These are phyloP conservation scores for Cryphonectria japonica DNA, from an alignment of 2,329 filamentous ascomycete genomes.

Conservation along the genomic window DNA sequence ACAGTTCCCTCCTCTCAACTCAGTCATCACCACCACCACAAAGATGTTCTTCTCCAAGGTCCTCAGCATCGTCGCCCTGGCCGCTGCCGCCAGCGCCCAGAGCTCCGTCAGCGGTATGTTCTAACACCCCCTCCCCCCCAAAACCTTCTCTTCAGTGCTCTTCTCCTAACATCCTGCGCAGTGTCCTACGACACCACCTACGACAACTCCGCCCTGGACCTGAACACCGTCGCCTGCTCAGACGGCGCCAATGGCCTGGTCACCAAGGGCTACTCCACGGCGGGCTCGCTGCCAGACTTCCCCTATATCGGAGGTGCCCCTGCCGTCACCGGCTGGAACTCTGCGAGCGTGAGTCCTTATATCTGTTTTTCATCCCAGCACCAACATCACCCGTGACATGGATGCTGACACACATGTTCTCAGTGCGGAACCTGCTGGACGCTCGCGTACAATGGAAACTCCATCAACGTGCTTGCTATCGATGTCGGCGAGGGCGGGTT, in stretches of 20 bases:
- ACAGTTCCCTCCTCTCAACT: neutral
- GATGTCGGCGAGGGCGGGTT: constrained; percentile 55
- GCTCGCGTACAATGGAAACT: constrained; percentile 54
- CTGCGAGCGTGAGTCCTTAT: constrained; percentile 38
- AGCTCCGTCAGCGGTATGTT: constrained; percentile 31
- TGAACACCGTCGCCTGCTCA: constrained; percentile 66
- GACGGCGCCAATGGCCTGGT: constrained; percentile 70
- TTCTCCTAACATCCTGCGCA: constrained; percentile 36
- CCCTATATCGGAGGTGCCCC: constrained; percentile 59
- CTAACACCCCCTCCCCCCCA: neutral
- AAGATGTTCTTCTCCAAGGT: constrained; percentile 35
- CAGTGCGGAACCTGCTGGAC: constrained; percentile 64
- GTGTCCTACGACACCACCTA: constrained; percentile 77
- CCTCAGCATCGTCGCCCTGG: constrained; percentile 34
- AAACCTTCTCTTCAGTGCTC: no score
- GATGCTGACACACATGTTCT: neutral
- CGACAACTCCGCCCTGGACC: constrained; percentile 60
- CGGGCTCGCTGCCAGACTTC: constrained; percentile 55
- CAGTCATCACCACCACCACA: neutral
- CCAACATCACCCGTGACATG: neutral
- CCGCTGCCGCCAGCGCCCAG: constrained; percentile 34
- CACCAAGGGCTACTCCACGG: constrained; percentile 60
- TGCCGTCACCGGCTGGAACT: constrained; percentile 60
- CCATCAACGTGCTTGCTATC: constrained; percentile 59
- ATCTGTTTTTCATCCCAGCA: neutral